Evolutionary conservation across 2,329 filamentous ascomycete genomes (phyloP), one percentile per base, ranked within the genome.

Genomic region (Sporothrix variecibatus): DNA sequence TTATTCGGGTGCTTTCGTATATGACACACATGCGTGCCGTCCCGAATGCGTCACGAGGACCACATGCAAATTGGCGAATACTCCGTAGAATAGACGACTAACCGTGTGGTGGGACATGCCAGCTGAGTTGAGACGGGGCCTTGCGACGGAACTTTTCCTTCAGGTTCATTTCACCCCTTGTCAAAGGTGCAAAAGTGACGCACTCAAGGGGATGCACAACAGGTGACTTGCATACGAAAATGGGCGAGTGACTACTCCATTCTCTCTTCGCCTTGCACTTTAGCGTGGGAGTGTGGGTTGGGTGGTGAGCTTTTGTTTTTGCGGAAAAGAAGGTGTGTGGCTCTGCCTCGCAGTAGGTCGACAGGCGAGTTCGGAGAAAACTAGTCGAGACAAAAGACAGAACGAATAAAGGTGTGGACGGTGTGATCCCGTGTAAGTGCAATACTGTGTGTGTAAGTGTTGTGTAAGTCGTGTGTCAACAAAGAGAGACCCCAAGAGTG

Each of bases 41-140:
- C 38, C 62, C n/a, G 62, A 17, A 28, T 67, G 64, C 23, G 43
- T 49, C 40, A 67, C 40, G 64, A 67, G 64, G 64, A 15, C 15
- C 12, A n/a, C 12, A 8, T 9, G 20, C 12, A 20, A 31, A n/a
- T 31, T 5, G 6, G 11, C 31, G 38, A 15, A 67, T 20, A 67
- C n/a, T n/a, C n/a, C n/a, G n/a, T n/a, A 49, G 1, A 28, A 46
- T 31, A 46, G 64, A 23, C 40, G 38, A 67, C 23, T 5, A 15
- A 4, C n/a, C 3, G 51, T 56, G 51, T 67, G 40, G 62, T 67
- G 62, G 62, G 34, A 67, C 40, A 49, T 1, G n/a, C 40, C n/a
- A 67, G 38, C 62, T 67, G 62, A 67, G 62, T 26, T 28, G 26
- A 26, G 11, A 15, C 34, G 38, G 62, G 4, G 26, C 56, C 17